Conservation (phyloP, 805 yeast genomes). For the Isabelozyma pseudorhagii region DNA sequence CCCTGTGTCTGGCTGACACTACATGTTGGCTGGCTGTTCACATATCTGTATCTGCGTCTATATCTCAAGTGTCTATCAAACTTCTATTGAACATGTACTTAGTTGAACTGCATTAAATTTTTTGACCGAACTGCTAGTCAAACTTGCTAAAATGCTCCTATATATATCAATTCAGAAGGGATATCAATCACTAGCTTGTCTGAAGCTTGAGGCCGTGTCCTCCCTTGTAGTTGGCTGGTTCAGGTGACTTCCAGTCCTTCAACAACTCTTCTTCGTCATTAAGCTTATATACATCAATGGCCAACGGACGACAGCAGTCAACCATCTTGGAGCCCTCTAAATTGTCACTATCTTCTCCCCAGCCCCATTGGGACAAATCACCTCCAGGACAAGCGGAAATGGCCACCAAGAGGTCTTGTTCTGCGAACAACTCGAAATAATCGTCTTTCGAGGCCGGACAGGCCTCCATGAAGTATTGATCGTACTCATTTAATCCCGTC, state of each 20-base stretch:
- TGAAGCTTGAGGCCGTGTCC: slow-evolving; percentile 45
- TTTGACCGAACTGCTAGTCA: too few relatives aligned
- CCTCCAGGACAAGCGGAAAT: slow-evolving; percentile 72
- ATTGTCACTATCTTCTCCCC: slow-evolving; percentile 58
- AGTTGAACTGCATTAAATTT: too few relatives aligned
- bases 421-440: slow-evolving; percentile 66
- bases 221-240: slow-evolving; percentile 51
- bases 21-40: too few relatives aligned
- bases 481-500: slow-evolving; percentile 62
- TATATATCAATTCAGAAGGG: neutral
- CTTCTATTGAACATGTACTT: too few relatives aligned
- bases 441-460: slow-evolving; percentile 61
- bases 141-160: too few relatives aligned
- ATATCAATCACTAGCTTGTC: neutral
- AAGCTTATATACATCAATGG: slow-evolving; percentile 56
- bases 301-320: slow-evolving; percentile 61
- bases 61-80: too few relatives aligned
- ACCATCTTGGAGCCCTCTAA: slow-evolving; percentile 49
- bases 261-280: slow-evolving; percentile 43
- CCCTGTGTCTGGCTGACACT: too few relatives aligned
- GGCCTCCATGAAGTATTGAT: slow-evolving; percentile 68
- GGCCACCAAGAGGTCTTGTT: slow-evolving; percentile 61
- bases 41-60: too few relatives aligned
- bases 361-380: slow-evolving; percentile 64
- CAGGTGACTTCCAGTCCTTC: slow-evolving; percentile 50